phyloP scores from a whole-genome alignment of 768 basidiomycete genomes.

The Boletus coccyginus region DNA sequence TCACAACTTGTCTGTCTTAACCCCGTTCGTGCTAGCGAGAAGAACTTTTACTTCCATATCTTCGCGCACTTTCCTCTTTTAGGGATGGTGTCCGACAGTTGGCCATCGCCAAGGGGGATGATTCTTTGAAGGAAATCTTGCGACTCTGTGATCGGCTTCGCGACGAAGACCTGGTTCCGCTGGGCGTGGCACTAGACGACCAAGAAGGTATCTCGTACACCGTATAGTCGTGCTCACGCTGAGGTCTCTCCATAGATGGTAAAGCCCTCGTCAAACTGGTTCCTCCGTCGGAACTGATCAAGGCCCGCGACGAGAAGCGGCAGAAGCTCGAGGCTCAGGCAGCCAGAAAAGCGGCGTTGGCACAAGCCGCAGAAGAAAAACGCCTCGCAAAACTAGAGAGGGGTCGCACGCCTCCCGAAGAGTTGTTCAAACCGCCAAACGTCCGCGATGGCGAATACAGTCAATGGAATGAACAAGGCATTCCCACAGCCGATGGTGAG shows the following conservation, averaged over 20 bases:
- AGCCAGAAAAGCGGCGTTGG: constrained; percentile 71
- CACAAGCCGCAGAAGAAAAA: constrained; percentile 63
- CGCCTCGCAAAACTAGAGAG: constrained; percentile 80
- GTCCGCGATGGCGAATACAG: constrained; percentile 69
- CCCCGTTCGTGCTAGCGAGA: constrained; percentile 58
- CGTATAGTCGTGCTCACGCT: neutral
- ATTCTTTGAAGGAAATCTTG: constrained; percentile 75
- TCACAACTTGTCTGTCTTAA: neutral
- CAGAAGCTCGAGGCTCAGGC: constrained; percentile 71
- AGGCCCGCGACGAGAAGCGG: constrained; percentile 85
- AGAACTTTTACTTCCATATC: constrained; percentile 83
- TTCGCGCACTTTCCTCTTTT: constrained; percentile 82
- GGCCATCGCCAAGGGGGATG: constrained; percentile 69
- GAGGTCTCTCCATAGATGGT: constrained; percentile 58
- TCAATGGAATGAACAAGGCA: constrained; percentile 80
- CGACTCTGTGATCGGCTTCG: constrained; percentile 86
- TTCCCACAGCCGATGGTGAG: constrained; percentile 81
- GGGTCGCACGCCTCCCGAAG: constrained; percentile 68
- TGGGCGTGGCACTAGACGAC: constrained; percentile 96
- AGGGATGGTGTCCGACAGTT: constrained; percentile 83
- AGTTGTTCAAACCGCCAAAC: constrained; percentile 84
- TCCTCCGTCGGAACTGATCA: constrained; percentile 75
- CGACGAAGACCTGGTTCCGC: constrained; percentile 85
- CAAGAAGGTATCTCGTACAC: constrained; percentile 67
- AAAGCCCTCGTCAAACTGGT: constrained; percentile 93